phyloP scores from a whole-genome alignment of 2,329 filamentous ascomycete genomes.

The Sordariomycetes sp. region DNA sequence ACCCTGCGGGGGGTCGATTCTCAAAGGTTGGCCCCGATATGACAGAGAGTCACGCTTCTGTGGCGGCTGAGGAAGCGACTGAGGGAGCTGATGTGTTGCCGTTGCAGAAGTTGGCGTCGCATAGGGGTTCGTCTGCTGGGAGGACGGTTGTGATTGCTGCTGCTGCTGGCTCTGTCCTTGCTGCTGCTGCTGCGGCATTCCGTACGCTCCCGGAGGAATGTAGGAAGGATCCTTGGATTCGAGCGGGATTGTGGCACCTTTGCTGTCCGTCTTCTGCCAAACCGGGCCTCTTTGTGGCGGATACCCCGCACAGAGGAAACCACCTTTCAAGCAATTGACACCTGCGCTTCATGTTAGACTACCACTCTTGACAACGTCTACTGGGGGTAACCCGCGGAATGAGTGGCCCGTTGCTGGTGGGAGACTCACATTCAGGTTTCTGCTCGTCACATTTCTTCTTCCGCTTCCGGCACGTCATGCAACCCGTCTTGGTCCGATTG shows the following conservation, averaged over 20 bases:
- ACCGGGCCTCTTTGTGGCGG: conserved; percentile 58
- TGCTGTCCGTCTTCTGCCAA: conserved; percentile 66
- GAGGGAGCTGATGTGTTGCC: conserved; percentile 10
- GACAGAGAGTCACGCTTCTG: conserved; percentile 43
- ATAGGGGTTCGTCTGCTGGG: conserved; percentile 14
- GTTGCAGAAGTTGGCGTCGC: conserved; percentile 13
- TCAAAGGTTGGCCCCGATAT: conserved; percentile 44
- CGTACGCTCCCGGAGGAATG: conserved; percentile 46
- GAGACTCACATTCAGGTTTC: conserved; percentile 73
- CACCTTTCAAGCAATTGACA: conserved; percentile 81
- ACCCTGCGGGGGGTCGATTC: conserved; percentile 50
- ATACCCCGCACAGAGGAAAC: conserved; percentile 87
- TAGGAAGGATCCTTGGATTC: conserved; percentile 70
- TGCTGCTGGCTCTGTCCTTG: not conserved
- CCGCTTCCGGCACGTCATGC: conserved; percentile 76
- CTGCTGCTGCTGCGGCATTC: conserved; percentile 35
- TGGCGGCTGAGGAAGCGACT: conserved; percentile 5
- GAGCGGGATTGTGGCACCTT: conserved; percentile 56
- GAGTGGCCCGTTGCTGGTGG: not conserved
- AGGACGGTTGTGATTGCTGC: conserved; percentile 1
- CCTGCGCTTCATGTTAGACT: conserved; percentile 30
- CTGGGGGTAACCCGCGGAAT: not conserved
- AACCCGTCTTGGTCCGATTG: conserved; percentile 91
- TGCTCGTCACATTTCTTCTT: conserved; percentile 98
- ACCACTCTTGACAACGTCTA: not conserved